These are phyloP conservation scores for Phoma sp. DNA, from an alignment of 2,329 filamentous ascomycete genomes.

Conservation along the genomic window DNA sequence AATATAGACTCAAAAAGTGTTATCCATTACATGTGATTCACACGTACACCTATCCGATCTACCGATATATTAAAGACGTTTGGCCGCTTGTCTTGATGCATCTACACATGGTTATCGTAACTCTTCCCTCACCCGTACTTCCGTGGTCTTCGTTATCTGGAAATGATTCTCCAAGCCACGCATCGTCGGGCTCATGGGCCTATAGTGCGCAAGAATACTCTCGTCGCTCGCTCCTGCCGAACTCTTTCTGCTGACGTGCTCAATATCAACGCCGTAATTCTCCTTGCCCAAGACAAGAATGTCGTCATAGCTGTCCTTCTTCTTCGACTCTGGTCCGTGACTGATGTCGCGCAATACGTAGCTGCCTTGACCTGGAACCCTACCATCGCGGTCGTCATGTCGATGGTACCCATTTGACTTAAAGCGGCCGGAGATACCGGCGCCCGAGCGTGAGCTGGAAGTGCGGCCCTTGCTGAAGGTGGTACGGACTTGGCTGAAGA, in stretches of 20 bases:
- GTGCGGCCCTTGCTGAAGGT: conserved; percentile 28
- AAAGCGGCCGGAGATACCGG: conserved; percentile 18
- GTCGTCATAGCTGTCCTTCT: conserved; percentile 20
- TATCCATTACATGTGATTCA: too few relatives aligned
- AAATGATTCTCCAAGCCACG: background rate
- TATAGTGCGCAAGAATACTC: conserved; percentile 17
- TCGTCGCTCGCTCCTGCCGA: conserved; percentile 19
- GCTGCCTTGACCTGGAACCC: background rate
- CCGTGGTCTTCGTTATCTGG: background rate
- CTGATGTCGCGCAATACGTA: conserved; percentile 25
- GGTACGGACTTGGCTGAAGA: conserved; percentile 31
- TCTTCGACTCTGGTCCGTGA: conserved; percentile 8
- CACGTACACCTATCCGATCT: too few relatives aligned
- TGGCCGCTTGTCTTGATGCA: too few relatives aligned
- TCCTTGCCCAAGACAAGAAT: conserved; percentile 22
- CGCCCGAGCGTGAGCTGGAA: conserved; percentile 10
- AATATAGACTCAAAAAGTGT: too few relatives aligned
- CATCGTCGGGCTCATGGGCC: background rate
- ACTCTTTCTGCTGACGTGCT: conserved; percentile 11
- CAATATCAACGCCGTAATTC: conserved; percentile 14
- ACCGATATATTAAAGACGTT: too few relatives aligned
- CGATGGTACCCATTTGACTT: conserved; percentile 29
- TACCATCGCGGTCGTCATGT: conserved; percentile 13
- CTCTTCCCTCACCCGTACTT: conserved; percentile 1
- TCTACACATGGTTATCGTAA: background rate